Base-by-base conservation (phyloP, 1,284 basidiomycete species). In the Ceratobasidium sp. region DNA sequence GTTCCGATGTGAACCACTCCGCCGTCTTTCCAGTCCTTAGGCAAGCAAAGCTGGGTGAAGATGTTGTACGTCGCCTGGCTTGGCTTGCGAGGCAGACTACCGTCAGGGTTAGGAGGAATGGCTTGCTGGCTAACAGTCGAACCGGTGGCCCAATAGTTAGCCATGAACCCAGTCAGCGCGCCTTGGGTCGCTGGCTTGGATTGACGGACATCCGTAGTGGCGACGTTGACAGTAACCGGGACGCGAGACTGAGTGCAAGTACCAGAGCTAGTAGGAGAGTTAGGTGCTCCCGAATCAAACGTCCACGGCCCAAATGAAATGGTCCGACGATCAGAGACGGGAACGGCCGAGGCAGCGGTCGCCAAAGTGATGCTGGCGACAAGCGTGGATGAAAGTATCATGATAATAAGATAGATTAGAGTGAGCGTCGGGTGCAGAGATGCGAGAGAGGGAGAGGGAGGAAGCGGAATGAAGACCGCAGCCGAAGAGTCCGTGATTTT, bases 1-100 rank as follows among this genome's bases (percentile, higher is more conserved):
- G 80, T 80, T 12, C 81, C 78, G 54, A 82, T 79, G 52, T 80
- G 77, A 28, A 81, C 42, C 33, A 76, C 78, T 7, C 79, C 78
- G 15, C 75, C 74, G 40, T 44, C 61, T 44, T 66, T 64, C 56
- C 80, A 80, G 17, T 68, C 78, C 6, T 73, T 44, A 4, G 81
- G 81, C 28, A 79, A 28, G 44, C 81, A 82, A 15, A 81, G 54
- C 62, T 80, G 28, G 10, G 80, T 71, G 66, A 78, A 81, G 50
- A 82, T 81, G 1, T 80, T 69, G 59, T 82, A 82, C 3, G 78
- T 80, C 26, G 74, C 80, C 61, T 78, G 54, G 13, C 80, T 64
- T 1, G n/a, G 23, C 42, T 40, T 74, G 46, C 61, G 42, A 50
- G 57, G 50, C 23, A 26, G 50, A n/a, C 44, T 64, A 10, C 71